Percentiles rank a stretch among this genome's conserved stretches.
These are phyloP conservation scores for Termitomyces sp. DNA, from an alignment of 768 basidiomycete species.

Conservation along the genomic window DNA sequence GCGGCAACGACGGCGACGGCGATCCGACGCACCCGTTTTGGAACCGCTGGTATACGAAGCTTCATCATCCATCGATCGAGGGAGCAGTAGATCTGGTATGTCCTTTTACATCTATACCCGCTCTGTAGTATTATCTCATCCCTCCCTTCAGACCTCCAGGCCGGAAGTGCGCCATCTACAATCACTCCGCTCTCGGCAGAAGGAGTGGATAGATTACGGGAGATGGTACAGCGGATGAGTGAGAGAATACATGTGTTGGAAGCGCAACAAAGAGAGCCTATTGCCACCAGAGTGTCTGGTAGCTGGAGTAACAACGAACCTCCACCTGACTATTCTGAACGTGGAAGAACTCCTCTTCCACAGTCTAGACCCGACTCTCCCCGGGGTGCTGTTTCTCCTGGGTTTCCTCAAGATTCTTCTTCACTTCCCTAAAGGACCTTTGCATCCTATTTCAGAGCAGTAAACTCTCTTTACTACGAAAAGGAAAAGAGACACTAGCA, in stretches of 20 bases:
- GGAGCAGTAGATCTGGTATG: background rate
- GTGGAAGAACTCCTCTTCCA: background rate
- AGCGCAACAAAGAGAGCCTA: background rate
- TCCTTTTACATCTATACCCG: background rate
- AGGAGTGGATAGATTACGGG: background rate
- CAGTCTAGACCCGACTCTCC: background rate
- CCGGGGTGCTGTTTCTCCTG: background rate
- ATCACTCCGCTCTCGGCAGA: background rate
- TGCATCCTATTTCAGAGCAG: background rate
- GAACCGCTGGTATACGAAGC: background rate
- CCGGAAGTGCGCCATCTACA: background rate
- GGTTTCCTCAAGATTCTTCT: background rate
- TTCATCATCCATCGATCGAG: background rate
- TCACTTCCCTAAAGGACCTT: background rate
- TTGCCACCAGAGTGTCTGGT: background rate
- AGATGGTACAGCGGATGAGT: conserved; percentile 5
- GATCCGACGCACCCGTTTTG: background rate
- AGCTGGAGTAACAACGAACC: background rate
- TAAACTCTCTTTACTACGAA: too few relatives aligned
- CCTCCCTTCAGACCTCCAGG: background rate
- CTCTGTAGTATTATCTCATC: background rate
- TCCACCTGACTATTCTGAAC: conserved; percentile 4
- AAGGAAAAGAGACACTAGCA: too few relatives aligned
- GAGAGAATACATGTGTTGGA: background rate
- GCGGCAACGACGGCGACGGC: background rate